Evolutionary conservation across 352 stramenopile species (phyloP).

Genomic region (Globisporangium okanoganense): DNA sequence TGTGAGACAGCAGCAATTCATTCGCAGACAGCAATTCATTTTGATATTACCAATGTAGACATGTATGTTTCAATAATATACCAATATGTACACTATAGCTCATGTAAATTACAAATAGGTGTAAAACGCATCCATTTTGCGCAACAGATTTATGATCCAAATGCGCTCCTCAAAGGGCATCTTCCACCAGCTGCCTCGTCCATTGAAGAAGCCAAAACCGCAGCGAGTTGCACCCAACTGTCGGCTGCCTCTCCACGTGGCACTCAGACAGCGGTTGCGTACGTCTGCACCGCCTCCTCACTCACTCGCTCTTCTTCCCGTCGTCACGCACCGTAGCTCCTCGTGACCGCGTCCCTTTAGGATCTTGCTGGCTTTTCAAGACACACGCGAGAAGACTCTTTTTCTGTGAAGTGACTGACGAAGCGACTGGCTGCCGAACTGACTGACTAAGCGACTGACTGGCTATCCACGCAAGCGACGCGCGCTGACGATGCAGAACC

Average conservation of each 20-base stretch:
- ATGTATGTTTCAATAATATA: not conserved
- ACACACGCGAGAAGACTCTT: not conserved
- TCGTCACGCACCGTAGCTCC: not conserved
- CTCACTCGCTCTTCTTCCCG: not conserved
- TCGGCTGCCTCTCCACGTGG: no score
- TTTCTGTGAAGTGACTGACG: not conserved
- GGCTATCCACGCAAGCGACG: not conserved
- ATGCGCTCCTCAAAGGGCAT: constrained; percentile 2
- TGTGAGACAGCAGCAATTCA: not conserved
- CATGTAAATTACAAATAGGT: not conserved
- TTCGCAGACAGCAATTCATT: not conserved
- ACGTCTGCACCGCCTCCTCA: not conserved
- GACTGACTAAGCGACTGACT: not conserved
- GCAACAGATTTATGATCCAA: not conserved
- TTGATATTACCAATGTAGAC: not conserved
- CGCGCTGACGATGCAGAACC: constrained; percentile 4
- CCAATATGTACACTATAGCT: not conserved
- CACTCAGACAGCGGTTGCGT: not conserved
- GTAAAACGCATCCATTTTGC: constrained; percentile 8
- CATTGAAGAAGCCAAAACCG: constrained; percentile 8
- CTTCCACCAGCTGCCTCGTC: not conserved
- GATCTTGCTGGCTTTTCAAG: not conserved
- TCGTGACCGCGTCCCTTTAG: constrained; percentile 2
- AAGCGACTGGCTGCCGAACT: not conserved
- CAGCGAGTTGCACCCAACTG: not conserved